phyloP scores from a whole-genome alignment of 2,329 filamentous ascomycete genomes.

The Lachnellula willkommii region DNA sequence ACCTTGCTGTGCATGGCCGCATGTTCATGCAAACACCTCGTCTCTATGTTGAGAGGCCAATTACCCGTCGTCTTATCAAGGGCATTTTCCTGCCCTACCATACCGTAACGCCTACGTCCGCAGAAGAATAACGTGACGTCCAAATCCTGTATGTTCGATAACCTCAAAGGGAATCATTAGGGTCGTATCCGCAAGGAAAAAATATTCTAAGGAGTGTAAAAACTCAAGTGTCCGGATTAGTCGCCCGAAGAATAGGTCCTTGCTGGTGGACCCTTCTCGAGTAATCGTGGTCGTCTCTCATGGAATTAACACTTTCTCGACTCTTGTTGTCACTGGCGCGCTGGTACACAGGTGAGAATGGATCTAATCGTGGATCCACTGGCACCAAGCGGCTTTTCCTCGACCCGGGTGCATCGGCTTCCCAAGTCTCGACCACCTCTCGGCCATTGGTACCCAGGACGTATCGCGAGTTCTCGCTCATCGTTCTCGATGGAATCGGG shows the following conservation, averaged over 20 bases:
- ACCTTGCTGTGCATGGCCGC: conserved; percentile 2
- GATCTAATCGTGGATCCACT: conserved; percentile 59
- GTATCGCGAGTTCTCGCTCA: conserved; percentile 33
- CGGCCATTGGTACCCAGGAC: conserved; percentile 32
- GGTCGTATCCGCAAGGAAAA: conserved; percentile 20
- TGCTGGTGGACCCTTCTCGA: conserved; percentile 47
- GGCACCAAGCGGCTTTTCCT: conserved; percentile 53
- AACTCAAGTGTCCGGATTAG: conserved; percentile 47
- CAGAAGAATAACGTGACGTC: conserved; percentile 15
- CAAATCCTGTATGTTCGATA: conserved; percentile 22
- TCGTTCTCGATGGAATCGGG: conserved; percentile 26
- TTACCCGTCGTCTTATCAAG: conserved; percentile 4
- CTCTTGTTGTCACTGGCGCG: conserved; percentile 48
- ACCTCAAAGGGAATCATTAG: conserved; percentile 19
- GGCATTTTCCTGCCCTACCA: conserved; percentile 9
- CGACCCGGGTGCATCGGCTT: conserved; percentile 18
- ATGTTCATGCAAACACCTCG: conserved; percentile 3
- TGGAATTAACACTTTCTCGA: conserved; percentile 57
- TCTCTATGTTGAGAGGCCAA: not conserved
- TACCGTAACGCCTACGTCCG: conserved; percentile 19
- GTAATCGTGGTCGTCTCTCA: conserved; percentile 62
- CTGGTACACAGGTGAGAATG: conserved; percentile 52
- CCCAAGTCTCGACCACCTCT: conserved; percentile 31
- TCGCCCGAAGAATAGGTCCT: conserved; percentile 50
- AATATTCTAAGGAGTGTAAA: conserved; percentile 1